phyloP scores from a whole-genome alignment of 2,329 filamentous ascomycete genomes.

The Ascochyta koolunga region DNA sequence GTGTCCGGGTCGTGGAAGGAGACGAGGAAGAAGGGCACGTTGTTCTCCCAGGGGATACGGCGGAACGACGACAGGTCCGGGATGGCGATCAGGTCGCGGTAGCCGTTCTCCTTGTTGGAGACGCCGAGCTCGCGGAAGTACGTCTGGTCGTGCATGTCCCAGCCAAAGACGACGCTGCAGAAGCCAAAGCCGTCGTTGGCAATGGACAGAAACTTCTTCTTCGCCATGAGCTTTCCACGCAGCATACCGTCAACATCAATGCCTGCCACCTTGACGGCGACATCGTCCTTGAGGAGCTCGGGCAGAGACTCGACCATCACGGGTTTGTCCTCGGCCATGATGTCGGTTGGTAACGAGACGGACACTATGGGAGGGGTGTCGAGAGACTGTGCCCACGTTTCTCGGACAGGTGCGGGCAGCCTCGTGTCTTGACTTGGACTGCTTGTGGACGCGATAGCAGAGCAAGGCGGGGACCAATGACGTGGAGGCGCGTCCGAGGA shows the following conservation, averaged over 20 bases:
- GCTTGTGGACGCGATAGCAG: constrained; percentile 13
- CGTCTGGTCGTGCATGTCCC: constrained; percentile 95
- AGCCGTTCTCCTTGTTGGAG: constrained; percentile 90
- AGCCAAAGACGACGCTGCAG: constrained; percentile 92
- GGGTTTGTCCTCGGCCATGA: constrained; percentile 29
- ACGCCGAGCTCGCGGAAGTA: constrained; percentile 85
- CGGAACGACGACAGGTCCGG: constrained; percentile 79
- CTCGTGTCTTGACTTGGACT: neutral
- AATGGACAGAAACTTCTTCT: constrained; percentile 88
- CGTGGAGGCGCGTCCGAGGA: neutral
- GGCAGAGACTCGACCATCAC: constrained; percentile 70
- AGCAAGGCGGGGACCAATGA: constrained; percentile 10
- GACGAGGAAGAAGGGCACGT: constrained; percentile 84
- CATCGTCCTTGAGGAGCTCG: constrained; percentile 71
- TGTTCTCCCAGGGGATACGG: constrained; percentile 87
- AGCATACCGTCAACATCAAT: constrained; percentile 86
- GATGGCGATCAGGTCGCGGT: constrained; percentile 81
- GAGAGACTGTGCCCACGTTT: neutral
- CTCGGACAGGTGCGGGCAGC: neutral
- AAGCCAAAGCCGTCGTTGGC: constrained; percentile 85
- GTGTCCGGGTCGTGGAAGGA: constrained; percentile 85
- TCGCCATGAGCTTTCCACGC: constrained; percentile 88
- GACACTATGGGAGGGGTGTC: neutral
- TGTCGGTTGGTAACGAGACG: neutral
- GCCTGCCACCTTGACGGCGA: constrained; percentile 84